Evolutionary conservation across 352 stramenopile genomes (phyloP).

Genomic region (Phytophthora chlamydospora): DNA sequence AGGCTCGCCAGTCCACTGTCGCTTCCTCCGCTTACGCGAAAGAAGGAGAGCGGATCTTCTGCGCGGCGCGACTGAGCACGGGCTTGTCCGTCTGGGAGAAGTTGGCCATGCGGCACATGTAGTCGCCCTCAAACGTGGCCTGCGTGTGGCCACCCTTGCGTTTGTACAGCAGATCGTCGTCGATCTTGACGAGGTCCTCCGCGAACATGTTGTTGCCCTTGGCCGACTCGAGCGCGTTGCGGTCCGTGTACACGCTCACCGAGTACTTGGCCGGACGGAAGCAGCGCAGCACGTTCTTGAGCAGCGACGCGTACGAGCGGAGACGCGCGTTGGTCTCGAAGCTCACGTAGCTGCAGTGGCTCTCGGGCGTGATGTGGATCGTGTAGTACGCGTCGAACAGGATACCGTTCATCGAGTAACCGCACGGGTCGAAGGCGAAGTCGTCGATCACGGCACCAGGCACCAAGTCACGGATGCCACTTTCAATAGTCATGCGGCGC

Average conservation of each 20-base stretch:
- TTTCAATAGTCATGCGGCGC: constrained; percentile 93
- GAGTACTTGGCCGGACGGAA: constrained; percentile 98
- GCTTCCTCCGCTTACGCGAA: constrained; percentile 53
- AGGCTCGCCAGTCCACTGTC: constrained; percentile 10
- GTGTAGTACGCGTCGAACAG: constrained; percentile 98
- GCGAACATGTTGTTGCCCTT: constrained; percentile 80
- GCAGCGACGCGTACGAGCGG: constrained; percentile 88
- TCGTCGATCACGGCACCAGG: constrained; percentile 96
- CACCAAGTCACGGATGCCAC: constrained; percentile 95
- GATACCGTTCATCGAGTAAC: constrained; percentile 99
- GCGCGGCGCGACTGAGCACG: constrained; percentile 49
- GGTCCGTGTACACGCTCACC: constrained; percentile 97
- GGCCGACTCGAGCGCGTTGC: constrained; percentile 65
- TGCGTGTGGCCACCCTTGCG: constrained; percentile 84
- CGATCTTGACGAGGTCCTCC: constrained; percentile 69
- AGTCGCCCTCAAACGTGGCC: constrained; percentile 86
- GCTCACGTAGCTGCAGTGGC: constrained; percentile 95
- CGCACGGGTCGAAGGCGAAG: constrained; percentile 98
- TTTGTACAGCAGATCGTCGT: constrained; percentile 83
- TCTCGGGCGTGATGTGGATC: constrained; percentile 99
- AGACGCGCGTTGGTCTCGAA: constrained; percentile 98
- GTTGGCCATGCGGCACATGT: constrained; percentile 87
- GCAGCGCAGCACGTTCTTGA: constrained; percentile 98
- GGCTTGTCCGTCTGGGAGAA: constrained; percentile 58
- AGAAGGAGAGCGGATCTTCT: constrained; percentile 79